phyloP scores from a whole-genome alignment of 306 rosid genomes.

The Coriaria nepalensis region DNA sequence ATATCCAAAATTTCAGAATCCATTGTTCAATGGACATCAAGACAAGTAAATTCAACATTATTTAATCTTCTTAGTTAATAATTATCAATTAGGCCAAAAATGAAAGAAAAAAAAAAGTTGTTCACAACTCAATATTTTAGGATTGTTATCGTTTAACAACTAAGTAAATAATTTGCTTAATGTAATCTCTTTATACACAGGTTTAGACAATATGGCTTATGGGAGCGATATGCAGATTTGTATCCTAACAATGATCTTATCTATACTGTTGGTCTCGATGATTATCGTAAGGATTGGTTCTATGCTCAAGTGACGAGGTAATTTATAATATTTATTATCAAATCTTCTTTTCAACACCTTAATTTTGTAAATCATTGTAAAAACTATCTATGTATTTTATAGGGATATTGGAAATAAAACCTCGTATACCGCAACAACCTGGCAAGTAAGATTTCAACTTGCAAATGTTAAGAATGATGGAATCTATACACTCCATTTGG shows the following conservation, averaged over 20 bases:
- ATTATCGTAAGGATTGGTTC: slow-evolving; percentile 39
- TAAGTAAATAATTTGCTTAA: neutral
- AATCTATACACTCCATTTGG: slow-evolving; percentile 42
- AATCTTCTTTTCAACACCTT: neutral
- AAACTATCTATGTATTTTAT: neutral
- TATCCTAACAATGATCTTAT: slow-evolving; percentile 36
- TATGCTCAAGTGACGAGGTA: slow-evolving; percentile 42
- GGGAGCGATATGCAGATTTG: slow-evolving; percentile 44
- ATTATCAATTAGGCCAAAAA: too few relatives aligned
- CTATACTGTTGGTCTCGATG: slow-evolving; percentile 18
- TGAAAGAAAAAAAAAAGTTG: neutral
- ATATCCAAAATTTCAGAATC: slow-evolving; percentile 17
- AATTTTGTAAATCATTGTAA: too few relatives aligned
- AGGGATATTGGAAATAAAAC: slow-evolving; percentile 11
- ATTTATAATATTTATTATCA: neutral
- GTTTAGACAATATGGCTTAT: slow-evolving; percentile 58
- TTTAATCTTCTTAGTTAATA: neutral
- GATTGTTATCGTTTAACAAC: too few relatives aligned
- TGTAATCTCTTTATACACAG: slow-evolving; percentile 10
- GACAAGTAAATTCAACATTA: slow-evolving; percentile 19
- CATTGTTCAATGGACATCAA: slow-evolving; percentile 7
- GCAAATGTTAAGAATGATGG: slow-evolving; percentile 5
- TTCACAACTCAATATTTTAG: neutral
- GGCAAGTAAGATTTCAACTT: slow-evolving; percentile 43
- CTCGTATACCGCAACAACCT: slow-evolving; percentile 25